These are phyloP conservation scores for Leishmania turanica DNA, from an alignment of 208 protist species.

Conservation along the genomic window DNA sequence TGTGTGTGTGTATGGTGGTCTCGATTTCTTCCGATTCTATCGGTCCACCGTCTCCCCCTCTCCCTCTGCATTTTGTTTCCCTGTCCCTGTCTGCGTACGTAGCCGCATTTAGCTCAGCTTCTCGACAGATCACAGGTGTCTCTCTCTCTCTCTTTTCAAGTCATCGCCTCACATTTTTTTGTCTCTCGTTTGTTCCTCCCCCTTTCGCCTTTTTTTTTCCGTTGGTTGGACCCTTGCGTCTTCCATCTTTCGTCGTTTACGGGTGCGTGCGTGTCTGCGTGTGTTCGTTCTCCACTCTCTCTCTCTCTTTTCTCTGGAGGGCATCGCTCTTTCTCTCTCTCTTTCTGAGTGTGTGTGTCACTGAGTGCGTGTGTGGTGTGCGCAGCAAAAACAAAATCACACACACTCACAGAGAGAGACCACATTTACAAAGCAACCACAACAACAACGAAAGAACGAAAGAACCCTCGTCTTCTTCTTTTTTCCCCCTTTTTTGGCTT, in stretches of 20 bases:
- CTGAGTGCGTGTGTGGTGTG: too few species aligned
- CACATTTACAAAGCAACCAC: too few species aligned
- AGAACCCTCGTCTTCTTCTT: too few species aligned
- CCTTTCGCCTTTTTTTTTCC: not conserved
- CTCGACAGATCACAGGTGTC: not conserved
- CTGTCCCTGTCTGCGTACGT: not conserved
- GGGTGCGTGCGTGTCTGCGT: not conserved
- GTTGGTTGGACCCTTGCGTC: not conserved
- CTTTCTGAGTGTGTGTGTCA: too few species aligned
- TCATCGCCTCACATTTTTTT: not conserved
- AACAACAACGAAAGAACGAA: too few species aligned
- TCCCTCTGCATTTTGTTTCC: not conserved
- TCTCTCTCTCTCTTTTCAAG: not conserved
- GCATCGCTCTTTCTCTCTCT: too few species aligned
- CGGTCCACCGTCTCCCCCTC: not conserved
- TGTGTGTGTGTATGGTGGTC: not conserved
- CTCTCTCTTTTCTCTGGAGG: not conserved
- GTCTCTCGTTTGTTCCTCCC: not conserved
- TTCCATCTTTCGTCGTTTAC: too few species aligned
- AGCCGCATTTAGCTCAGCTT: not conserved
- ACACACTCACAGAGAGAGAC: too few species aligned
- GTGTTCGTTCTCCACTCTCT: not conserved
- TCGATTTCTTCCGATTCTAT: not conserved
- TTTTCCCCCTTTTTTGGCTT: too few species aligned
- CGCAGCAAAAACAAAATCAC: too few species aligned